Evolutionary conservation across 2,329 filamentous ascomycete species (phyloP).

Genomic region (Fusarium xyrophilum): DNA sequence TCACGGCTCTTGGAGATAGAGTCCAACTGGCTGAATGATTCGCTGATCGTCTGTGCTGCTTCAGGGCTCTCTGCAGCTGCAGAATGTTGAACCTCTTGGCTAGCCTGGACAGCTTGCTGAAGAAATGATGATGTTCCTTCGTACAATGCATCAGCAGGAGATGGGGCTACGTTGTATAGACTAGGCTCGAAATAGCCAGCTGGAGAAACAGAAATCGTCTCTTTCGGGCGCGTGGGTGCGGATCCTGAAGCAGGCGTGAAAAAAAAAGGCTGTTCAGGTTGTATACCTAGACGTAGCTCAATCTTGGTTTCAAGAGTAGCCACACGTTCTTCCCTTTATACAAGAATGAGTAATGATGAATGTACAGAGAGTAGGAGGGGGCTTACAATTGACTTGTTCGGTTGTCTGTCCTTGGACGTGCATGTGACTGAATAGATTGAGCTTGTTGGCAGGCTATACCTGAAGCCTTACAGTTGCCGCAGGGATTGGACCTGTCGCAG

Average conservation of each 20-base stretch:
- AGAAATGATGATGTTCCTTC: slow-evolving; percentile 32
- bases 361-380: accelerated
- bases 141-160: slow-evolving; percentile 4
- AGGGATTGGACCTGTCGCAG: slow-evolving; percentile 23
- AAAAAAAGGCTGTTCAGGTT: not conserved
- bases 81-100: slow-evolving; percentile 21
- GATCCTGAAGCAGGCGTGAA: not conserved
- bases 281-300: slow-evolving; percentile 9
- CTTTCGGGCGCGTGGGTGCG: not conserved
- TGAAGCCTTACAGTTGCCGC: slow-evolving; percentile 21
- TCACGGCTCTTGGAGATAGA: not conserved
- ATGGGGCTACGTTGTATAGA: not conserved
- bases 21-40: slow-evolving; percentile 19
- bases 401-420: slow-evolving; percentile 16
- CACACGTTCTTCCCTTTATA: slow-evolving; percentile 22
- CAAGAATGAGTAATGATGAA: not conserved
- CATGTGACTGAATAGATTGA: slow-evolving; percentile 3
- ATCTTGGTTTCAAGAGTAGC: slow-evolving; percentile 15
- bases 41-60: slow-evolving; percentile 21
- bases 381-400: slow-evolving; percentile 24
- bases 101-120: slow-evolving; percentile 23
- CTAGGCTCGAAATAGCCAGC: not conserved
- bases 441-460: slow-evolving; percentile 29
- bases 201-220: not conserved
- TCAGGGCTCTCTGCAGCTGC: slow-evolving; percentile 19